Base-by-base conservation (phyloP, 768 basidiomycete species). In the Suillus tomentosus region DNA sequence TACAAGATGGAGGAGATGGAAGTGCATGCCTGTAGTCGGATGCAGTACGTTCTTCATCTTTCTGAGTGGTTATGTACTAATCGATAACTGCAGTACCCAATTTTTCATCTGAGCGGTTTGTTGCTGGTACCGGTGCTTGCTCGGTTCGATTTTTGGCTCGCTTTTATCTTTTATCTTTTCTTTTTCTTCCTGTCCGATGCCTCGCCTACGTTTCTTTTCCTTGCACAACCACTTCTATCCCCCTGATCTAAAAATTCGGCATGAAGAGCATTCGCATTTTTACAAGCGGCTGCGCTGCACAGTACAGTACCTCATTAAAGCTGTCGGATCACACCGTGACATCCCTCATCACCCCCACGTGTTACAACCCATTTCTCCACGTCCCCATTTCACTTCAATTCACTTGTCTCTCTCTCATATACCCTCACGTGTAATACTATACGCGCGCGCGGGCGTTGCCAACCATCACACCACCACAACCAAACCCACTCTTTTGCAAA, bases 1-100 rank as follows among this genome's bases (percentile, higher is more conserved):
- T 99, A 93, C 79, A 99, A 99, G 84, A 94, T 98, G 92, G 95
- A 96, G 78, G 95, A 98, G 80, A 99, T 99, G 96, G 94, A 96
- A 75, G 95, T 99, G 66, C 96, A 99, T 78, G 92, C 92, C 69
- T 82, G 91, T 58, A 96, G 94, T 78, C 88, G 94, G 76, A 87
- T 92, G 70, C 90, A 97, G 93, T 95, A 75, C 69, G 93, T 87
- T 62, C 60, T 53, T 64, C 57, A 59, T 47, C 61, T 50, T 55
- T 70, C 34, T 61, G 40, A n/a, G 66, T 27, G 34, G 22, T 15
- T 9, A 4, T 6, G 47, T 3, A 15, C 50, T 51, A 15, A 53
- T 31, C 17, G 5, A 17, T 10, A 9, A 17, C 64, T 60, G 55
- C 69, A 93, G 92, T 81, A 94, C 92, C 64, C 92, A 94, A 76